A percentile compares a stretch with the other conserved stretches of the same genome.
Conservation (phyloP, 164 flowering plant species). For the Stephania yunnanensis region DNA sequence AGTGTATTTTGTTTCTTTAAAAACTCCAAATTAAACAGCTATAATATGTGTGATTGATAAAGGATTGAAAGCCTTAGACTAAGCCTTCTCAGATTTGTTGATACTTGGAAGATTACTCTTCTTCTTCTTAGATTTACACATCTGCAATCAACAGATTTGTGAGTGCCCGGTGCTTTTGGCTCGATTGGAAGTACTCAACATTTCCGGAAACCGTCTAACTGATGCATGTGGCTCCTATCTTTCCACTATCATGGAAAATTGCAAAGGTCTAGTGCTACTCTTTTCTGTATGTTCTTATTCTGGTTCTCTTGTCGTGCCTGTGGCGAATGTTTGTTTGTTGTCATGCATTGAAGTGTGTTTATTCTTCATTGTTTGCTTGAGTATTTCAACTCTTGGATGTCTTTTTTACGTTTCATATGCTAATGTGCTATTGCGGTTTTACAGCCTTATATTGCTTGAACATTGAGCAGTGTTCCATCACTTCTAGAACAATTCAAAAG, state of each 20-base stretch:
- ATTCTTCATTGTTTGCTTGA: not conserved
- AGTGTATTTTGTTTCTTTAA: not conserved
- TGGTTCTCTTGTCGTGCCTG: not conserved
- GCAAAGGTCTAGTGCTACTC: conserved; percentile 49
- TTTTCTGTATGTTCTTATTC: conserved; percentile 10
- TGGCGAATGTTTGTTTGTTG: not conserved
- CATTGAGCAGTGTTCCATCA: conserved; percentile 75
- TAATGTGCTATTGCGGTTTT: conserved; percentile 14
- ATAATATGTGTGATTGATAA: not conserved
- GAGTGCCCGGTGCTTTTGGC: conserved; percentile 76
- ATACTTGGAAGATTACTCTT: not conserved
- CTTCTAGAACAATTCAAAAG: conserved; percentile 87
- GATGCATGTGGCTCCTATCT: conserved; percentile 92
- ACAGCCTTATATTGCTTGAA: conserved; percentile 79
- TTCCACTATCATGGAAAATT: conserved; percentile 60
- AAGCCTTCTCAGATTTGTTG: not conserved
- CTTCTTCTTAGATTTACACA: not conserved
- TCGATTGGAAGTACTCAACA: conserved; percentile 85
- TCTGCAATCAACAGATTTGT: conserved; percentile 54
- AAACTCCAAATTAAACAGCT: not conserved
- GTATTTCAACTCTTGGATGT: not conserved
- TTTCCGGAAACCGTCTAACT: conserved; percentile 91
- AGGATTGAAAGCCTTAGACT: not conserved
- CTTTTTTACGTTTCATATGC: conserved; percentile 1
- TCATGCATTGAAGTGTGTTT: not conserved